A percentile compares a stretch with the other conserved stretches of the same genome.
These are phyloP conservation scores for Apiospora marii DNA, from an alignment of 2,329 filamentous ascomycete genomes.

Conservation along the genomic window DNA sequence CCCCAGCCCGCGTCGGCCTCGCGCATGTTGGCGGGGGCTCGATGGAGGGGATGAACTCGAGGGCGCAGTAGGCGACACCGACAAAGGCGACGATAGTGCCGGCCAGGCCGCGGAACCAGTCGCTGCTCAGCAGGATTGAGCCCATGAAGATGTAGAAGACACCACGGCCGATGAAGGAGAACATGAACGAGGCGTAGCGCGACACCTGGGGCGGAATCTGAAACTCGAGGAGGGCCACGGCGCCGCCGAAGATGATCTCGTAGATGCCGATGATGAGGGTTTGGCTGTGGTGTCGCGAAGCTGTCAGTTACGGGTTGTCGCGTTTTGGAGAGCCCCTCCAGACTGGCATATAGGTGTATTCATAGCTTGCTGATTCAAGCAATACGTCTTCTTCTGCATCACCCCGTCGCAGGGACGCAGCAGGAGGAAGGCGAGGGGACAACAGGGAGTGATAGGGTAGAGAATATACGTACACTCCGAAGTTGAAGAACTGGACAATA, in stretches of 20 bases:
- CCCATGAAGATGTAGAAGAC: constrained; percentile 97
- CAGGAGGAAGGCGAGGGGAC: constrained; percentile 44
- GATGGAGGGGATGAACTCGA: constrained; percentile 81
- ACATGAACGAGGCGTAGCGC: constrained; percentile 96
- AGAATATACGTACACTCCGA: constrained; percentile 62
- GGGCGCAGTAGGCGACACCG: constrained; percentile 78
- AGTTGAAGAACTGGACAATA: constrained; percentile 73
- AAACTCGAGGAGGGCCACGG: constrained; percentile 83
- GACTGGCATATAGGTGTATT: background rate
- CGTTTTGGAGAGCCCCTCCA: background rate
- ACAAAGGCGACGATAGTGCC: constrained; percentile 80
- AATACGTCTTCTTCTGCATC: background rate
- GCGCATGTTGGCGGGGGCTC: constrained; percentile 84
- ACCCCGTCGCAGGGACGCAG: background rate
- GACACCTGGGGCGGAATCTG: constrained; percentile 92
- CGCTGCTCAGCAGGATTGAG: constrained; percentile 77
- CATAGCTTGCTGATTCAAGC: background rate
- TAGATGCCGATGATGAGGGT: constrained; percentile 83
- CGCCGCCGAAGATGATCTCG: constrained; percentile 88
- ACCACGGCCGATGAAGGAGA: constrained; percentile 95
- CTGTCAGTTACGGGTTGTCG: background rate
- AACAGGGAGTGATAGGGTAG: constrained; percentile 43
- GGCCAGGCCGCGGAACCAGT: constrained; percentile 74
- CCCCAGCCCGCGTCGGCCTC: constrained; percentile 80
- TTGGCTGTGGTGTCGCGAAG: constrained; percentile 56